Percentiles rank a stretch among this genome's conserved stretches.
These are phyloP conservation scores for Herpetomonas tarakana DNA, from an alignment of 208 protist species.

Conservation along the genomic window DNA sequence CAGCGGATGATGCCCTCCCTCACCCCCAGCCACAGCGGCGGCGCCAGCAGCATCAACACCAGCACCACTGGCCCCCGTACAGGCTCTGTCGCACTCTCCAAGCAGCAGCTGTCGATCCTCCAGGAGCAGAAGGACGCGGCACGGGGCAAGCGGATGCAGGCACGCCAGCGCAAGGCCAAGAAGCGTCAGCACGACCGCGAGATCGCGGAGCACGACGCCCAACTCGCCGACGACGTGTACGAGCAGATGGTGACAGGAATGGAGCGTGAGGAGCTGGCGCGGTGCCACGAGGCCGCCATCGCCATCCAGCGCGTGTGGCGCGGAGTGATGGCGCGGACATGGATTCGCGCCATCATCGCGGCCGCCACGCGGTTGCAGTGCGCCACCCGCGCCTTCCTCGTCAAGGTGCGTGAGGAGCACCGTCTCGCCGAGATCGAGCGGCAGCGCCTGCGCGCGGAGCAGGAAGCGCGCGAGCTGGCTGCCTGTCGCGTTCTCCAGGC, in stretches of 20 bases:
- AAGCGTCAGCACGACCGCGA: constrained; percentile 43
- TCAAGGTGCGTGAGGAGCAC: constrained; percentile 33
- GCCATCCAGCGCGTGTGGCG: constrained; percentile 79
- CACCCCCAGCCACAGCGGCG: neutral
- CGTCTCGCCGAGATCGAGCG: constrained; percentile 32
- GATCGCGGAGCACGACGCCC: constrained; percentile 42
- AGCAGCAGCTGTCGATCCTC: constrained; percentile 17
- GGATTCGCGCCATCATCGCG: constrained; percentile 40
- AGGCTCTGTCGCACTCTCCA: constrained; percentile 13
- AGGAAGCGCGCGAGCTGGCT: constrained; percentile 31
- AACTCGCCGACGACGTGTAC: constrained; percentile 59
- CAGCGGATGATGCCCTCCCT: neutral
- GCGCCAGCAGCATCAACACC: neutral
- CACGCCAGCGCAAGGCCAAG: constrained; percentile 15
- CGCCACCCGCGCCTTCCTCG: constrained; percentile 52
- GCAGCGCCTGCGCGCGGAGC: constrained; percentile 25
- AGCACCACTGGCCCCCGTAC: no score
- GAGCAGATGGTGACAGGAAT: constrained; percentile 70
- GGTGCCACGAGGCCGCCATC: constrained; percentile 48
- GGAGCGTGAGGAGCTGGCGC: constrained; percentile 52
- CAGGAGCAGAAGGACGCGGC: constrained; percentile 3
- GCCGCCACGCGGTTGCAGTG: constrained; percentile 54
- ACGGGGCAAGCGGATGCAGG: constrained; percentile 13
- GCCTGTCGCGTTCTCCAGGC: constrained; percentile 61
- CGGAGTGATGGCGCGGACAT: constrained; percentile 59